Conservation (phyloP, 2,329 filamentous ascomycete genomes). For the Hymenoscyphus repandus region DNA sequence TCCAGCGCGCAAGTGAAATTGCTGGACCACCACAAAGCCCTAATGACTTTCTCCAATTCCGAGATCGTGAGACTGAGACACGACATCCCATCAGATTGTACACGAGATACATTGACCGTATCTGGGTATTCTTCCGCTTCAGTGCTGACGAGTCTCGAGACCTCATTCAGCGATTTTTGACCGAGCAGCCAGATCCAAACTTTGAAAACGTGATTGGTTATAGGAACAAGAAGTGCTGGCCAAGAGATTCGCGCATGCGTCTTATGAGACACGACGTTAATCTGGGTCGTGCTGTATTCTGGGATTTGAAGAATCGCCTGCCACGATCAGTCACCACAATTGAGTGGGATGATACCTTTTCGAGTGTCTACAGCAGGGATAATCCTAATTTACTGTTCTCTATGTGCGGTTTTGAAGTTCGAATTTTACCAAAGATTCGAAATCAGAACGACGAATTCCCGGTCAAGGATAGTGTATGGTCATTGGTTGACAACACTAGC, state of each 20-base stretch:
- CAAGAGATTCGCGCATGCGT: constrained; percentile 93
- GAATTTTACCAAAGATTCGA: constrained; percentile 89
- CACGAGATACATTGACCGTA: constrained; percentile 94
- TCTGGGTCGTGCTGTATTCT: constrained; percentile 93
- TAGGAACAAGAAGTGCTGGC: constrained; percentile 99
- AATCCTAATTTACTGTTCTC: constrained; percentile 96
- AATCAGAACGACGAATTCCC: constrained; percentile 96
- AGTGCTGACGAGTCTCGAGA: constrained; percentile 90
- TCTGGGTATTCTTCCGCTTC: constrained; percentile 97
- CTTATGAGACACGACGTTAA: constrained; percentile 99
- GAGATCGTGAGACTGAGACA: constrained; percentile 85
- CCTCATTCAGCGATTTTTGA: constrained; percentile 94
- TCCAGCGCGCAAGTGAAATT: constrained; percentile 96
- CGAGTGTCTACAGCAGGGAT: constrained; percentile 95
- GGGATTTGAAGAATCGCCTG: constrained; percentile 96
- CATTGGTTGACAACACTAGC: constrained; percentile 88
- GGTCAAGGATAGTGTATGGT: constrained; percentile 98
- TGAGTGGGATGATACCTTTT: constrained; percentile 98
- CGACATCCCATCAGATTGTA: constrained; percentile 96
- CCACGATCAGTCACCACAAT: constrained; percentile 94
- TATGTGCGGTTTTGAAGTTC: constrained; percentile 97
- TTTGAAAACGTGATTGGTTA: constrained; percentile 99
- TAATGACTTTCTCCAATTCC: constrained; percentile 97
- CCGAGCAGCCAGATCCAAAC: constrained; percentile 96
- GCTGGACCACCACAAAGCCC: constrained; percentile 89